Evolutionary conservation across 1,284 basidiomycete species (phyloP).

Genomic region (Pseudozyma thailandica): DNA sequence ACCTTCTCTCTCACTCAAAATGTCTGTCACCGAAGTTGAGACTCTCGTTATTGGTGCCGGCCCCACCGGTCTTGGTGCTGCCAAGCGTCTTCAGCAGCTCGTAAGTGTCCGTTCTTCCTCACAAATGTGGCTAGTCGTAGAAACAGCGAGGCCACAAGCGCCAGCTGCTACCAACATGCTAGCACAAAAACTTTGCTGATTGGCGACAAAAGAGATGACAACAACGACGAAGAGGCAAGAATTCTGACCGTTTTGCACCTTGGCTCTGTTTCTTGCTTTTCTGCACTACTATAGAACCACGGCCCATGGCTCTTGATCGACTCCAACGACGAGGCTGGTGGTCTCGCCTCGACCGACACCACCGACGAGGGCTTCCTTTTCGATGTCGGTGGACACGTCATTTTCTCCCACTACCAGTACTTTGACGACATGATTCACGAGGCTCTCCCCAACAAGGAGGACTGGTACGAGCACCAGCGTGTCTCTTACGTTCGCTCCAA

Average conservation of each 20-base stretch:
- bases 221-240: background rate
- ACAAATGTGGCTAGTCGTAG: background rate
- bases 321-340: conserved; percentile 70
- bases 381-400: conserved; percentile 73
- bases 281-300: conserved; percentile 62
- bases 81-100: conserved; percentile 72
- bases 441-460: conserved; percentile 69
- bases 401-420: conserved; percentile 73
- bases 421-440: conserved; percentile 72
- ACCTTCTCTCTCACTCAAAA: conserved; percentile 1
- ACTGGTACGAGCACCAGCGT: conserved; percentile 72
- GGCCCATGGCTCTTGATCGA: conserved; percentile 70
- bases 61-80: conserved; percentile 72
- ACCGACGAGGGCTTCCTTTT: conserved; percentile 72
- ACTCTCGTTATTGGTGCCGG: conserved; percentile 67
- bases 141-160: background rate
- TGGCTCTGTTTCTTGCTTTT: background rate
- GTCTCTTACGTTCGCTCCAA: conserved; percentile 72
- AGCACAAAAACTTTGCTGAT: background rate
- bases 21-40: conserved; percentile 59
- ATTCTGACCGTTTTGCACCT: background rate
- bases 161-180: background rate
- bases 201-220: background rate
- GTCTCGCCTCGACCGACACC: conserved; percentile 71
- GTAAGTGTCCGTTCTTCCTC: conserved; percentile 43